Conservation (phyloP, 2,329 filamentous ascomycete species). For the Reticulascus tulasneorum region DNA sequence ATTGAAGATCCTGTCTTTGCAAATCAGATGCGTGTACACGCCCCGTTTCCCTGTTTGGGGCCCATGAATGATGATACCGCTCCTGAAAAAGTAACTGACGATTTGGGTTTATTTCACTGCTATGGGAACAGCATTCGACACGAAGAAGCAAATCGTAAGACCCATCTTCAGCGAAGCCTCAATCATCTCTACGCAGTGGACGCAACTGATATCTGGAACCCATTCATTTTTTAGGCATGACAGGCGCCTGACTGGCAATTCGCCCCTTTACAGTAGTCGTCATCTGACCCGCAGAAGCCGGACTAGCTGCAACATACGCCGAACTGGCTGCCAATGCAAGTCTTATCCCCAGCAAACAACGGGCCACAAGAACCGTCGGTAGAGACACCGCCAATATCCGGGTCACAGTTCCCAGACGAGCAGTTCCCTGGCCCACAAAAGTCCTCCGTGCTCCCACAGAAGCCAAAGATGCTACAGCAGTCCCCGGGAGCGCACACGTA, state of each 20-base stretch:
- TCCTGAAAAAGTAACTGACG: no score
- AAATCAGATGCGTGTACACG: no score
- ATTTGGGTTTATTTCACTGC: no score
- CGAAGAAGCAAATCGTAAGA: no score
- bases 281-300: not conserved
- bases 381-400: not conserved
- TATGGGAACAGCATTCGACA: no score
- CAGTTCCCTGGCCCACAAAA: not conserved
- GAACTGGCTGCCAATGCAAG: not conserved
- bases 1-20: no score
- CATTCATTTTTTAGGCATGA: slow-evolving; percentile 4
- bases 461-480: slow-evolving; percentile 1
- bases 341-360: not conserved
- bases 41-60: no score
- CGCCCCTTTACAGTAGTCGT: not conserved
- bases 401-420: slow-evolving; percentile 1
- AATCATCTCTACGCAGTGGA: no score
- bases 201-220: no score
- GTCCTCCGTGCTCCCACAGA: not conserved
- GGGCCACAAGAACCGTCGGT: not conserved
- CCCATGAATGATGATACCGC: no score
- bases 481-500: not conserved
- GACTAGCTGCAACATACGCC: not conserved
- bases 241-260: not conserved
- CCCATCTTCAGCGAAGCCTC: no score